A percentile compares a stretch with the other conserved stretches of the same genome.
phyloP scores from a whole-genome alignment of 345 rosid genomes.

The Acer negundo region DNA sequence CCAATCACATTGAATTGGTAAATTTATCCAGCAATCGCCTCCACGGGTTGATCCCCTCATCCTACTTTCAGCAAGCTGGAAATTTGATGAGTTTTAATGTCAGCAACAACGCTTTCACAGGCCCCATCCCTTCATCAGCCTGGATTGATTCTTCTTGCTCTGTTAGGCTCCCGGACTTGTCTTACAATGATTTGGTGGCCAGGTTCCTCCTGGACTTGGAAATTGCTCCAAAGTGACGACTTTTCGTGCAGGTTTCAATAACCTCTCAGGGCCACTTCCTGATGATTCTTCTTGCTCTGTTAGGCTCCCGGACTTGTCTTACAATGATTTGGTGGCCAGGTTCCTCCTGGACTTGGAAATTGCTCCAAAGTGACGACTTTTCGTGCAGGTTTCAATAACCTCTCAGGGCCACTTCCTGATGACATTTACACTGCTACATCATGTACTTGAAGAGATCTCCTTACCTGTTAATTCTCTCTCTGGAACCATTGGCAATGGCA shows the following conservation, averaged over 20 bases:
- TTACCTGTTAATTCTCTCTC: slow-evolving; percentile 9
- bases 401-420: slow-evolving; percentile 10
- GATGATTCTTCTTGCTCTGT: too few relatives aligned
- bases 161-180: slow-evolving; percentile 15
- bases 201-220: slow-evolving; percentile 1
- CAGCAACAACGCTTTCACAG: background rate
- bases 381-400: background rate
- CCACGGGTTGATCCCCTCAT: background rate
- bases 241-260: background rate
- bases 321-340: background rate
- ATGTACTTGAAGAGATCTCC: slow-evolving; percentile 7
- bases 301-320: too few relatives aligned
- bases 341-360: slow-evolving; percentile 8
- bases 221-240: slow-evolving; percentile 4
- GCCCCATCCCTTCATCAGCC: background rate
- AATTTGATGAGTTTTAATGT: background rate
- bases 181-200: slow-evolving; percentile 2
- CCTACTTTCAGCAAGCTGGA: background rate
- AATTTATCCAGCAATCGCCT: slow-evolving; percentile 6
- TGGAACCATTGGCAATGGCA: slow-evolving; percentile 2
- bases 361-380: slow-evolving; percentile 8
- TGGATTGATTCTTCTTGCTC: background rate
- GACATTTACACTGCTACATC: background rate
- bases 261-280: slow-evolving; percentile 11
- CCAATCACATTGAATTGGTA: background rate